These are phyloP conservation scores for Pinus taeda DNA, from an alignment of 75 land plant genomes.

Conservation along the genomic window DNA sequence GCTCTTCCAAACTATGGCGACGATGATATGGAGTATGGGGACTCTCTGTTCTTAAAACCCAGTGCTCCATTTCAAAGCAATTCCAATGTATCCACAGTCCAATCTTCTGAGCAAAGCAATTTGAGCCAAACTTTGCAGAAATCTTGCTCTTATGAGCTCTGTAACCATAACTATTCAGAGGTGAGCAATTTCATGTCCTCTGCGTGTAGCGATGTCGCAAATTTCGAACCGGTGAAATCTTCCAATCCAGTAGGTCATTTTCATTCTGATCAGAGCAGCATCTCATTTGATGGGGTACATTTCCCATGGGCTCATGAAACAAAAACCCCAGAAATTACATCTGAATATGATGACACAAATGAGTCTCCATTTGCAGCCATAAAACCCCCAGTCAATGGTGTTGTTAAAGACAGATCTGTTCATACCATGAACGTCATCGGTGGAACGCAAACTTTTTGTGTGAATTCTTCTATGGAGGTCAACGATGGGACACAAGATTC, in stretches of 20 bases:
- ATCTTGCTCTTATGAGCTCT: neutral
- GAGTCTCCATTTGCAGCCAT: neutral
- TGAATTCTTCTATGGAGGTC: neutral
- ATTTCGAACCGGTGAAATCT: neutral
- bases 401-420: neutral
- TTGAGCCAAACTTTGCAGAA: neutral
- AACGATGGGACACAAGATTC: neutral
- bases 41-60: neutral
- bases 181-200: neutral
- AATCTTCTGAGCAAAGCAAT: neutral
- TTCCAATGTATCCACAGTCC: neutral
- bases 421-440: too few relatives aligned
- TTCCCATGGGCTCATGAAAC: neutral
- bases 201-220: neutral
- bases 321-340: neutral
- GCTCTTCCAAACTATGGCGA: neutral
- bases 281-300: neutral
- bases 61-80: too few relatives aligned
- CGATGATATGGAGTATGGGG: neutral
- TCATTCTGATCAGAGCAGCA: neutral
- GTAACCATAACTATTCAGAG: neutral
- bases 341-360: neutral
- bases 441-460: too few relatives aligned
- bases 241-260: neutral
- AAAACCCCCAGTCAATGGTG: neutral